Evolutionary conservation across 2,329 filamentous ascomycete species (phyloP), one percentile per base, ranked within the genome.

Genomic region (Aspergillus brunneoviolaceus): DNA sequence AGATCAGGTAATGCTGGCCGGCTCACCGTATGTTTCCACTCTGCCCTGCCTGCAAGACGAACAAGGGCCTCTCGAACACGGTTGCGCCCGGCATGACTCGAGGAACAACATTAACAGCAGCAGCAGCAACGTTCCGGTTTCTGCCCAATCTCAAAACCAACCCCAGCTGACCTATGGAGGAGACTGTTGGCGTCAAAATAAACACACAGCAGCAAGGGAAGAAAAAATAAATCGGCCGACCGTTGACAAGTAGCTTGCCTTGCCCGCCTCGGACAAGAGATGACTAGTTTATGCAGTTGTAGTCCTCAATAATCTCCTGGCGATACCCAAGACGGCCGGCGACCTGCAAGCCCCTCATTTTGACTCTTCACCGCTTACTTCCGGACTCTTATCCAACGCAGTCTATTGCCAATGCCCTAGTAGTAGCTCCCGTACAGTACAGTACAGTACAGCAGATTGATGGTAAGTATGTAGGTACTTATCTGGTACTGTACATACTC

Each of bases 1-100:
- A n/a, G 58, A 63, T 58, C 57, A 62, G 59, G 59, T 47, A 56
- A 47, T 58, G 58, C 53, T 57, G 47, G 42, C 52, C 47, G 50
- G 51, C 65, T 68, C 66, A 68, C 65, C 65, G 66, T 67, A 56
- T 63, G 58, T 68, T 66, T 39, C 39, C 47, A 47, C 29, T 48
- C 33, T 45, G 39, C 16, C 55, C 58, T 57, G 55, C 27, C 65
- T 68, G 63, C 65, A 67, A 62, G 62, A 58, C 55, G 51, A 56
- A 62, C 66, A 58, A 64, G 63, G 66, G 61, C 56, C 49, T 14
- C 54, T 48, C 58, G 33, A 42, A 48, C 53, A 53, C 42, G 57
- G 45, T 55, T 31, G 61, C 53, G 56, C 39, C 57, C 23, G 45
- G 51, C 52, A 58, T 51, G 55, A 57, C 57, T 62, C 50, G 61